Evolutionary conservation across 352 stramenopile species (phyloP).

Genomic region (Elongisporangium senticosum): DNA sequence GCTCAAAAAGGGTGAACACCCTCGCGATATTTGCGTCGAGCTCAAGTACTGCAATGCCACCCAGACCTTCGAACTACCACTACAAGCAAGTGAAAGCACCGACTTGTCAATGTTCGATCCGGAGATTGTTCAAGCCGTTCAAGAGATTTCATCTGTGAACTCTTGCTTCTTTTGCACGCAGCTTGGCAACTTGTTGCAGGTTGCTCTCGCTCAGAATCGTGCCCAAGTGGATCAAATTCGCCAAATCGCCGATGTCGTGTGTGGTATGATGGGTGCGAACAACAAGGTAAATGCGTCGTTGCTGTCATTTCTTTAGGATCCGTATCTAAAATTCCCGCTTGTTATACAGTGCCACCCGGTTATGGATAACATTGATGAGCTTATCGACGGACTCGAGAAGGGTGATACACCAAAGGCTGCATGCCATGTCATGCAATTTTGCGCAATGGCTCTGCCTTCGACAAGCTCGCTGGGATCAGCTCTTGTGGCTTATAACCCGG

Average conservation of each 20-base stretch:
- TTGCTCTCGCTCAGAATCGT: constrained; percentile 47
- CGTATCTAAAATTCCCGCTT: not conserved
- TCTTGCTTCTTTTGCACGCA: constrained; percentile 70
- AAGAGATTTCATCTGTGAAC: constrained; percentile 22
- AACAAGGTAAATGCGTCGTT: constrained; percentile 39
- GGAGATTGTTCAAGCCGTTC: constrained; percentile 23
- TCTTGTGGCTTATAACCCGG: not conserved
- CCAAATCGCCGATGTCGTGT: constrained; percentile 58
- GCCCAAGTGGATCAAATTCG: constrained; percentile 51
- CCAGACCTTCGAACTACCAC: not conserved
- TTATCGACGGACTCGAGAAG: constrained; percentile 63
- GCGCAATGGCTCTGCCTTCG: constrained; percentile 5
- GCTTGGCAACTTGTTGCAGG: constrained; percentile 45
- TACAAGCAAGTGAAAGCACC: not conserved
- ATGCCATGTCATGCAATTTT: constrained; percentile 65
- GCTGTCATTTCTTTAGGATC: not conserved
- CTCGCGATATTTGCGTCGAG: constrained; percentile 35
- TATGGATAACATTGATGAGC: constrained; percentile 47
- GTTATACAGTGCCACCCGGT: constrained; percentile 45
- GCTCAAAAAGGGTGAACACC: constrained; percentile 34
- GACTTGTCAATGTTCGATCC: constrained; percentile 20
- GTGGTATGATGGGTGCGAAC: constrained; percentile 38
- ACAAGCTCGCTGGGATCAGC: not conserved
- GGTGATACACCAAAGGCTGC: constrained; percentile 54
- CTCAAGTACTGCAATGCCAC: constrained; percentile 32